Base-by-base conservation (phyloP, 2,329 filamentous ascomycete genomes). In the Colletotrichum euphorbiae region DNA sequence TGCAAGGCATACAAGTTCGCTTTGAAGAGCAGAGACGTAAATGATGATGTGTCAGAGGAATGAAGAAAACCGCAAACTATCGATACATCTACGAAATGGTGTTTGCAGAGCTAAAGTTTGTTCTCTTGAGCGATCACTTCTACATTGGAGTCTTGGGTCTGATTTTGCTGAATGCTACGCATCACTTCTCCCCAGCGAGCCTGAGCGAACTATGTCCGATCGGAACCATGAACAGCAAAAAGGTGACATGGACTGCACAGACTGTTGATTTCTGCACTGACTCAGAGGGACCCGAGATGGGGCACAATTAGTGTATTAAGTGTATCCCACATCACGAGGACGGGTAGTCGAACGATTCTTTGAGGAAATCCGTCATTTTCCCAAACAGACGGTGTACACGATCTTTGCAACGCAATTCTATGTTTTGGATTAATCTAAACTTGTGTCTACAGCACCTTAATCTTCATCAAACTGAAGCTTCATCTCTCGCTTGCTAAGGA, bases 401-500 rank as follows among this genome's bases (percentile, higher is more conserved):
- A 59, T 33, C 61, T 50, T 8, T 11, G 31, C 31, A n/a, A 54
- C 15, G 31, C 51, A 54, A 11, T 11, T 24, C 51, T 46, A 28
- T 28, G 42, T 42, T 55, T 55, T 15, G 9, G 19, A 33, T 19
- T 36, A 28, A n/a, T 45, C 9, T 28, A 21, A 48, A 21, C 5
- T 40, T 48, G n/a, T 15, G 36, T 43, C 31, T 60, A 7, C 19
- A 38, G n/a, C 4, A 15, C 65, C 67, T 50, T 63, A 70, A 55
- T 70, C 67, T 43, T 78, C 75, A 21, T 76, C 75, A 69, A 75
- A 78, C 17, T 73, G 68, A n/a, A 80, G 42, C 28, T 73, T 73
- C 63, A 78, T 78, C 33, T 73, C 75, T 3, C 84, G 75, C 59
- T 76, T 78, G n/a, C 77, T 80, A 19, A 83, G 70, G 7, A 82